Evolutionary conservation across 2,329 filamentous ascomycete genomes (phyloP).

Genomic region (Metarhizium sp.): DNA sequence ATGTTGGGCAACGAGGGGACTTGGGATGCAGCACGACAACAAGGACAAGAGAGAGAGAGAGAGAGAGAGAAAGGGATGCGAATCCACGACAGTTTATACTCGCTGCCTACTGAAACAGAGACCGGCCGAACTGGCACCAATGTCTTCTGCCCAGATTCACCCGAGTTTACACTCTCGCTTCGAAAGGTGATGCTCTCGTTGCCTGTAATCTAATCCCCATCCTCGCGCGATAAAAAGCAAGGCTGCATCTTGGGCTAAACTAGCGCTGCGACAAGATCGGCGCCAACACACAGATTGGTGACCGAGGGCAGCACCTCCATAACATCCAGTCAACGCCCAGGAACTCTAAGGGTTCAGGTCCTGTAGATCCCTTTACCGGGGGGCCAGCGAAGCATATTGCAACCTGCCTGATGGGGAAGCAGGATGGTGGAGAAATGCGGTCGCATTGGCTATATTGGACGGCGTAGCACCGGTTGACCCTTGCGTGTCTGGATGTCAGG

Average conservation of each 20-base stretch:
- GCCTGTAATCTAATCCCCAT: not conserved
- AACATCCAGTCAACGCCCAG: no score
- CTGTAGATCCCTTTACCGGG: no score
- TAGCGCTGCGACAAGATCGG: not conserved
- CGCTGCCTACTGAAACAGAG: not conserved
- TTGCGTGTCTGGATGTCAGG: no score
- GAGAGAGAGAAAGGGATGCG: not conserved
- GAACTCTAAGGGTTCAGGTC: no score
- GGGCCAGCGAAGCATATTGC: no score
- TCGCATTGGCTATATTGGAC: no score
- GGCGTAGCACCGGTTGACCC: no score
- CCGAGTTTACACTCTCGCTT: not conserved
- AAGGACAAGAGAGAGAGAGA: not conserved
- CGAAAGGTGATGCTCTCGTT: not conserved
- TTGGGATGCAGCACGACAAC: no score
- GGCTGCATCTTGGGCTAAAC: not conserved
- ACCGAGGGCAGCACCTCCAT: not conserved
- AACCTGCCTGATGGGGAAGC: no score
- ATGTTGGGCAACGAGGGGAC: not conserved
- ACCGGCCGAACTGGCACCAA: not conserved
- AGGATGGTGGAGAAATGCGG: no score
- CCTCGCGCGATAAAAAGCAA: not conserved
- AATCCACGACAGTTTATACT: not conserved
- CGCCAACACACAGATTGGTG: not conserved
- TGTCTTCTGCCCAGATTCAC: not conserved